These are phyloP conservation scores for Coemansia sp. DNA, from an alignment of 192 early-diverging fungal species.

Conservation along the genomic window DNA sequence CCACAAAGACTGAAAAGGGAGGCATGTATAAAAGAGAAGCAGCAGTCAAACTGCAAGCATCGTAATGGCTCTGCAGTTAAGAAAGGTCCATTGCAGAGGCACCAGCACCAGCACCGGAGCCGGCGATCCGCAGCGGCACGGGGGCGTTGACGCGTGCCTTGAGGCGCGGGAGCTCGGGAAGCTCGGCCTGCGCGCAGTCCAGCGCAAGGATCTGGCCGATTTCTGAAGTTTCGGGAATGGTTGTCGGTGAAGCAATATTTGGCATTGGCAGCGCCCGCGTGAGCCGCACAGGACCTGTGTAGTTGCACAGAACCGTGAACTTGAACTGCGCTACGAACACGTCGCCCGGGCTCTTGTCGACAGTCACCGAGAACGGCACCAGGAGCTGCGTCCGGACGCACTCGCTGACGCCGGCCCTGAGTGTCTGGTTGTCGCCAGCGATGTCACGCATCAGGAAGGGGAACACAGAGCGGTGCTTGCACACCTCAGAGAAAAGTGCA, in stretches of 20 bases:
- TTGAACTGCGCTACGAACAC: conserved; percentile 74
- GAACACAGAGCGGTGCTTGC: conserved; percentile 66
- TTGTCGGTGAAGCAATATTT: conserved; percentile 71
- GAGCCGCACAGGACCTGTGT: conserved; percentile 65
- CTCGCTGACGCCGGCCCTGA: conserved; percentile 69
- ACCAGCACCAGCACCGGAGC: not conserved
- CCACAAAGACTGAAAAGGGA: too few species aligned
- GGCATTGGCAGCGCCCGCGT: conserved; percentile 68
- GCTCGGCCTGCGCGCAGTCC: conserved; percentile 24
- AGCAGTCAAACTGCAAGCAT: not conserved
- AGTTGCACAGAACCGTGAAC: conserved; percentile 63
- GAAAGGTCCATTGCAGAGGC: conserved; percentile 33
- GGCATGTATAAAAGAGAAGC: too few species aligned
- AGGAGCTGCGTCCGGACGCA: conserved; percentile 64
- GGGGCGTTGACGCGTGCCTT: conserved; percentile 33
- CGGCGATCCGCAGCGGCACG: conserved; percentile 9
- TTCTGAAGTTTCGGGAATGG: conserved; percentile 52
- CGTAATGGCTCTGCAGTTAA: too few species aligned
- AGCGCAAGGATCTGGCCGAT: conserved; percentile 49
- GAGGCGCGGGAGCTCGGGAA: conserved; percentile 50
- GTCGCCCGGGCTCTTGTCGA: conserved; percentile 52
- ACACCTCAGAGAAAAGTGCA: conserved; percentile 63
- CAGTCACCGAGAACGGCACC: conserved; percentile 63
- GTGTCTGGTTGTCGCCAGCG: conserved; percentile 21
- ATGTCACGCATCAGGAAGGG: conserved; percentile 67